Conservation (phyloP, 139 green algal species). For the Zygnema cylindricum region DNA sequence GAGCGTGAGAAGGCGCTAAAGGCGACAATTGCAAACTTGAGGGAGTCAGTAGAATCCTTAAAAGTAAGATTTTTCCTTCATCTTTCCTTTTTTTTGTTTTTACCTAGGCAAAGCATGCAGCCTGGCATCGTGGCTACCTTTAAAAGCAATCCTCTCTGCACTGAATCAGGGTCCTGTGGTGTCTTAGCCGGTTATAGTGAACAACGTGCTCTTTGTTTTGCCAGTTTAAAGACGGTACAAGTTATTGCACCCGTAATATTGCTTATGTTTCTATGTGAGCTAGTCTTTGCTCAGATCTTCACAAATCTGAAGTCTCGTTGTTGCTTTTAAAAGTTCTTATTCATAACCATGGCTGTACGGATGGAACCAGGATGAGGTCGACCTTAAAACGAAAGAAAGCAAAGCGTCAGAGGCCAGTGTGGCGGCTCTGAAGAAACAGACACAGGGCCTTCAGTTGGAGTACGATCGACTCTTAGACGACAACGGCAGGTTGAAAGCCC, state of each 20-base stretch:
- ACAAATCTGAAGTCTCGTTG: background rate
- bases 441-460: conserved; percentile 36
- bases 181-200: too few relatives aligned
- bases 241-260: too few relatives aligned
- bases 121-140: background rate
- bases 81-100: too few relatives aligned
- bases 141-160: too few relatives aligned
- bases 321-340: background rate
- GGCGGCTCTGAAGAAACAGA: conserved; percentile 47
- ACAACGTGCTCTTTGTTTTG: too few relatives aligned
- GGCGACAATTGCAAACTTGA: conserved; percentile 23
- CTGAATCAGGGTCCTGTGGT: too few relatives aligned
- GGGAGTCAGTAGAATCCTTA: background rate
- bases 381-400: background rate
- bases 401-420: conserved; percentile 23
- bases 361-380: conserved; percentile 35
- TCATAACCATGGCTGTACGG: too few relatives aligned
- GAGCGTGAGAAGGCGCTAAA: conserved; percentile 14
- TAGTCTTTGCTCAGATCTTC: too few relatives aligned
- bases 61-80: background rate
- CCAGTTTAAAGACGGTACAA: too few relatives aligned
- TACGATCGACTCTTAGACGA: conserved; percentile 39
- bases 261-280: too few relatives aligned
- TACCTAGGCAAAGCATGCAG: too few relatives aligned
- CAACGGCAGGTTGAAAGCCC: conserved; percentile 28